Evolutionary conservation across 2,329 filamentous ascomycete species (phyloP).

Genomic region (Xylaria sp.): DNA sequence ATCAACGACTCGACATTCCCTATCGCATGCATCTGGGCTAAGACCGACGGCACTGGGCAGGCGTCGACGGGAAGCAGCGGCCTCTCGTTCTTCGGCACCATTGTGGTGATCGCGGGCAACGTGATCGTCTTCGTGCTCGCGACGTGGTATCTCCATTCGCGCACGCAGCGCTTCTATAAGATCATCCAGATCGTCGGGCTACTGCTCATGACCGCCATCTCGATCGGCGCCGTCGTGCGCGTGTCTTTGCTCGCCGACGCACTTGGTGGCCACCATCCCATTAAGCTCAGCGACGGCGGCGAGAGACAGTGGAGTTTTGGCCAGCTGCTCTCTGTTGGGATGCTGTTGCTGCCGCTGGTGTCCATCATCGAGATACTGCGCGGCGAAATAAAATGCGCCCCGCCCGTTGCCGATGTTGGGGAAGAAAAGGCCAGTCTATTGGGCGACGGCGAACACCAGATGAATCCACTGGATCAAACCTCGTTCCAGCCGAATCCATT

Average conservation of each 20-base stretch:
- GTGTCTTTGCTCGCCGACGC: constrained; percentile 69
- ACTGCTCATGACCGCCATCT: constrained; percentile 66
- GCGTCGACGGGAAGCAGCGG: constrained; percentile 54
- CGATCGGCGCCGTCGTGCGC: constrained; percentile 67
- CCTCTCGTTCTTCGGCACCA: constrained; percentile 67
- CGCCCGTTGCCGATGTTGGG: constrained; percentile 41
- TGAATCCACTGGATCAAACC: constrained; percentile 37
- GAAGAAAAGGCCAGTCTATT: constrained; percentile 41
- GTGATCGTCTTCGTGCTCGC: constrained; percentile 67
- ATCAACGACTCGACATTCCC: constrained; percentile 65
- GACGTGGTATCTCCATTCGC: constrained; percentile 73
- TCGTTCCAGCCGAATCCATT: constrained; percentile 60
- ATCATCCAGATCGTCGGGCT: constrained; percentile 64
- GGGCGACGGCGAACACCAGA: constrained; percentile 45
- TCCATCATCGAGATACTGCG: constrained; percentile 69
- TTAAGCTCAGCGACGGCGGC: constrained; percentile 61
- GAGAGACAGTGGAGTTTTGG: constrained; percentile 73
- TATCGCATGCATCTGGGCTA: constrained; percentile 69
- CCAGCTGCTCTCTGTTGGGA: constrained; percentile 68
- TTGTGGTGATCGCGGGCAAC: constrained; percentile 70
- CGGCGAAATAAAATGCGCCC: constrained; percentile 54
- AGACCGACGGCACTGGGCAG: constrained; percentile 49
- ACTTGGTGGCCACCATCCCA: constrained; percentile 62
- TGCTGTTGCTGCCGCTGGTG: constrained; percentile 69
- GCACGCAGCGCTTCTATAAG: constrained; percentile 65